Conservation (phyloP, 2,329 filamentous ascomycete species). For the Huntiella moniliformis region DNA sequence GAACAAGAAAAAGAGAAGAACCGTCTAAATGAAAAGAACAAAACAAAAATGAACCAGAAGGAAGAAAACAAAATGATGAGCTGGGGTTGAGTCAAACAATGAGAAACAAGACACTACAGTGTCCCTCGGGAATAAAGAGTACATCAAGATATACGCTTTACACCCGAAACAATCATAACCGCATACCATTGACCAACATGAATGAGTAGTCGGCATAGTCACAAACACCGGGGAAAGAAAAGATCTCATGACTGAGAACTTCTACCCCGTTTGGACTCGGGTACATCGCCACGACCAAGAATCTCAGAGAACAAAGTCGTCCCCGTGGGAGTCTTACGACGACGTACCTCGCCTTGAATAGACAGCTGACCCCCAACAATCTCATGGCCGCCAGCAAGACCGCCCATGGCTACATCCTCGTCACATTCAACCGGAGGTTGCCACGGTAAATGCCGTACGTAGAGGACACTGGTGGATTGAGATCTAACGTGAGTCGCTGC, state of each 20-base stretch:
- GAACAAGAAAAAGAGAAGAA: neutral
- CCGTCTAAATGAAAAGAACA: neutral
- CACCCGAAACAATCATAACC: too few species aligned
- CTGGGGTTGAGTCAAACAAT: neutral
- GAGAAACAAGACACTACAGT: neutral
- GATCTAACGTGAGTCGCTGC: slow-evolving; percentile 4
- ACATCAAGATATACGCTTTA: too few species aligned
- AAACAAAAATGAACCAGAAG: neutral
- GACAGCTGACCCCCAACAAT: slow-evolving; percentile 5
- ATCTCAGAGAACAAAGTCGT: slow-evolving; percentile 7
- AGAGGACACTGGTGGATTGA: slow-evolving; percentile 4
- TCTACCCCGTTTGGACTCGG: slow-evolving; percentile 7
- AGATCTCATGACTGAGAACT: neutral
- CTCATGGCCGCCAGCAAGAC: neutral
- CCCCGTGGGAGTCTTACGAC: slow-evolving; percentile 10
- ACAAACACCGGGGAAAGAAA: neutral
- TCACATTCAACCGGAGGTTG: slow-evolving; percentile 1
- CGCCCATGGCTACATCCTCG: slow-evolving; percentile 2
- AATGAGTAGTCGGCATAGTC: neutral
- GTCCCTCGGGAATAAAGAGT: too few species aligned
- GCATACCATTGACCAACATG: neutral
- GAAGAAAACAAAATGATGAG: slow-evolving; percentile 1
- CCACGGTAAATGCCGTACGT: slow-evolving; percentile 1
- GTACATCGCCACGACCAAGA: neutral
- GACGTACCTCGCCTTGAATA: slow-evolving; percentile 2